Base-by-base conservation (phyloP, 2,329 filamentous ascomycete species). In the Pseudogymnoascus destructans region DNA sequence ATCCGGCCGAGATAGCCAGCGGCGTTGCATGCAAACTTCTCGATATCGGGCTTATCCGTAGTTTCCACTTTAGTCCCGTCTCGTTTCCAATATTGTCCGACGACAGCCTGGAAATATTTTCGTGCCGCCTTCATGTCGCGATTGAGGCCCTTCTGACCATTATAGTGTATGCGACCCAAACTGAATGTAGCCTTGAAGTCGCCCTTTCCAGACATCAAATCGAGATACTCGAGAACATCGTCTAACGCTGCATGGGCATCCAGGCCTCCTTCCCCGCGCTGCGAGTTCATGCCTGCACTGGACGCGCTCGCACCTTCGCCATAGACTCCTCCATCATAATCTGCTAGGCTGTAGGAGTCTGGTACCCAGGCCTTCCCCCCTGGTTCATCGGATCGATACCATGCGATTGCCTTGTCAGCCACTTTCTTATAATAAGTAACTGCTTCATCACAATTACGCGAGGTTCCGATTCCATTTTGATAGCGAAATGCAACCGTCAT, bases 401-500 rank as follows among this genome's bases (percentile, higher is more conserved):
- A 96, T 7, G 77, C 75, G 60, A 98, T 88, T 7, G 90, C 90
- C 73, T 95, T 95, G 71, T 96, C 89, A 2, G 95, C 93, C 1
- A 95, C 93, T 57, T 81, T 80, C 72, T 93, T 95, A 76, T 98
- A 98, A 74, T 92, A 95, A 67, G 85, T 82, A 55, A 86, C 84
- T 1, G 92, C 88, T 62, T 82, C 79, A 59, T 96, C 89, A 70
- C 93, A 98, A 67, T 87, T 89, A 66, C 89, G 86, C 0, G 89
- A 81, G 2, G 89, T 87, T 5, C 89, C 89, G 61, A 98, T 89
- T 2, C 92, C 93, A 21, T 81, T 80, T 64, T 93, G 84, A 68
- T 96, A 84, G 55, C 93, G 83, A 66, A 90, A 95, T 3, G 85
- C 95, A 5, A 95, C 78, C 0, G 91, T 92, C 93, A 98, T 97